Evolutionary conservation across 495 filamentous ascomycete species (phyloP).

Genomic region (Penicilliopsis zonata): DNA sequence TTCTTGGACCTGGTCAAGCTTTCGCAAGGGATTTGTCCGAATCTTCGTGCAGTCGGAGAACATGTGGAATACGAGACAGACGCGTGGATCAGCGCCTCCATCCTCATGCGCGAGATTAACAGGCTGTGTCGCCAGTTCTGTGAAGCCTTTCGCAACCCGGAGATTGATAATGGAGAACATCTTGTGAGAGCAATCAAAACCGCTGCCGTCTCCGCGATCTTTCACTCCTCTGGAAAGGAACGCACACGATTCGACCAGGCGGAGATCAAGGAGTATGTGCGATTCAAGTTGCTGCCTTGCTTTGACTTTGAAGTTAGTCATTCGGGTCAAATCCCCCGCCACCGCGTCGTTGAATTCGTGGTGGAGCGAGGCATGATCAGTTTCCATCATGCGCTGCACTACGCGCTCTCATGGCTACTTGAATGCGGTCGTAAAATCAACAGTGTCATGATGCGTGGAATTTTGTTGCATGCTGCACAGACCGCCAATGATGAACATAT

Average conservation of each 20-base stretch:
- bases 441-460: constrained; percentile 45
- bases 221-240: constrained; percentile 83
- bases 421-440: constrained; percentile 75
- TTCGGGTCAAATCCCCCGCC: constrained; percentile 22
- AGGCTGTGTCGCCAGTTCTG: constrained; percentile 78
- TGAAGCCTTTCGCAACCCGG: constrained; percentile 65
- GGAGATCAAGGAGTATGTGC: constrained; percentile 74
- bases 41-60: constrained; percentile 79
- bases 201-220: constrained; percentile 63
- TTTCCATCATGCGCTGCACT: constrained; percentile 95
- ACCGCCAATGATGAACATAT: constrained; percentile 19
- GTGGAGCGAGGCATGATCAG: constrained; percentile 86
- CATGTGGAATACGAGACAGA: constrained; percentile 98
- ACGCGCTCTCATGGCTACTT: constrained; percentile 93
- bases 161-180: constrained; percentile 43
- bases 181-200: constrained; percentile 63
- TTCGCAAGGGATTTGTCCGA: constrained; percentile 93
- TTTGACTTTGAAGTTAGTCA: constrained; percentile 67
- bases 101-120: constrained; percentile 92
- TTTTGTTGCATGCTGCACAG: constrained; percentile 47
- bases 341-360: constrained; percentile 69
- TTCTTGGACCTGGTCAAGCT: constrained; percentile 93
- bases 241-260: constrained; percentile 73
- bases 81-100: constrained; percentile 90
- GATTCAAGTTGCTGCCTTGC: constrained; percentile 62